Conservation (phyloP, 768 basidiomycete species). For the Dacryopinax primogenitus region DNA sequence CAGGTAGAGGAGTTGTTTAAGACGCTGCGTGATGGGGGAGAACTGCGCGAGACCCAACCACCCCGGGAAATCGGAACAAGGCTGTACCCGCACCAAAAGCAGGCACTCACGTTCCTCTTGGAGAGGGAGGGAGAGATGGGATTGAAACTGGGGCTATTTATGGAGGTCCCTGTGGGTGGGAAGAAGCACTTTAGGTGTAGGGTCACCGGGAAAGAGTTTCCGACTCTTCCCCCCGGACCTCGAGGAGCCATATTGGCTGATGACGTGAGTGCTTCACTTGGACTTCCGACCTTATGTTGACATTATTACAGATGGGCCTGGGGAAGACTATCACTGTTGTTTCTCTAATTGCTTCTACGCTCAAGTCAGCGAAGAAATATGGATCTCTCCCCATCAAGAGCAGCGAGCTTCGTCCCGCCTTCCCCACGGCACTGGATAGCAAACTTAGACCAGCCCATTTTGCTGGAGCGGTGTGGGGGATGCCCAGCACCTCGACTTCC, state of each 20-base stretch:
- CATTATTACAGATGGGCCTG: conserved; percentile 68
- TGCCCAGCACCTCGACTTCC: conserved; percentile 40
- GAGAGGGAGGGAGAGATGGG: conserved; percentile 59
- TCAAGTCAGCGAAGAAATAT: conserved; percentile 44
- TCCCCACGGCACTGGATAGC: conserved; percentile 30
- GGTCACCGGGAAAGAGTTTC: conserved; percentile 68
- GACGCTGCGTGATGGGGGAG: conserved; percentile 73
- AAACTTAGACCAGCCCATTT: conserved; percentile 46
- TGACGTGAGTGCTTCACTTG: conserved; percentile 52
- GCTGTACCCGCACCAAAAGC: conserved; percentile 96
- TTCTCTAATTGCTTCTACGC: conserved; percentile 79
- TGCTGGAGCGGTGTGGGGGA: conserved; percentile 69
- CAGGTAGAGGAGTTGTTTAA: conserved; percentile 93
- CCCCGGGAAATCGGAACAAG: conserved; percentile 51
- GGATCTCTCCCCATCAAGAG: conserved; percentile 10
- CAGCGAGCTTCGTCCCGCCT: conserved; percentile 29
- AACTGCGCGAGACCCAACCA: conserved; percentile 73
- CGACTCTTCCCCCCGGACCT: conserved; percentile 51
- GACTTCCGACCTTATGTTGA: background rate
- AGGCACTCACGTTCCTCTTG: conserved; percentile 87
- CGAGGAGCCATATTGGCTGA: conserved; percentile 92
- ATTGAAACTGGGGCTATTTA: conserved; percentile 38
- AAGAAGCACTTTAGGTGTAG: conserved; percentile 54
- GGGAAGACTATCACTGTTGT: conserved; percentile 96
- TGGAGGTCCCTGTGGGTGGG: conserved; percentile 28